phyloP scores from a whole-genome alignment of 345 rosid species.

The Boechera divaricarpa region DNA sequence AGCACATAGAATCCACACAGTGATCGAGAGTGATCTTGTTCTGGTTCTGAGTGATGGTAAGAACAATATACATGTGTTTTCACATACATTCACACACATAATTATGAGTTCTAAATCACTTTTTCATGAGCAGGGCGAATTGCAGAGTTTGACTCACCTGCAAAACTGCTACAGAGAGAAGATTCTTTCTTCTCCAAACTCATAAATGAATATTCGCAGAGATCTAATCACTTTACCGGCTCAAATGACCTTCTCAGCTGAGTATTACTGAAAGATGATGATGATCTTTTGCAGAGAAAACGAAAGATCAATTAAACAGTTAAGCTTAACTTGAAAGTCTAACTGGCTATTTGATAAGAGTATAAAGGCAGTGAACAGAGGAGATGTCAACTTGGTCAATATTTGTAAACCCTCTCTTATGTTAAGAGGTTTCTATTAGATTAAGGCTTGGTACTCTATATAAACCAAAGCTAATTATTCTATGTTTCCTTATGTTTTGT shows the following conservation, averaged over 20 bases:
- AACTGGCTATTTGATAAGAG: background rate
- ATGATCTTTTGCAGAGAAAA: slow-evolving; percentile 17
- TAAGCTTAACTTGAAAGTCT: background rate
- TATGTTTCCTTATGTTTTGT: no score
- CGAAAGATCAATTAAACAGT: slow-evolving; percentile 4
- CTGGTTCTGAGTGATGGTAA: slow-evolving; percentile 96
- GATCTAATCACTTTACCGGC: slow-evolving; percentile 63
- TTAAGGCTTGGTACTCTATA: no score
- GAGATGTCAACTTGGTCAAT: no score
- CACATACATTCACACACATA: background rate
- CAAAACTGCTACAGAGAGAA: slow-evolving; percentile 69
- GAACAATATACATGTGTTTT: slow-evolving; percentile 27
- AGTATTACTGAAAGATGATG: slow-evolving; percentile 10
- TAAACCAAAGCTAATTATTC: no score
- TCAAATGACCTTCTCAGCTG: slow-evolving; percentile 43
- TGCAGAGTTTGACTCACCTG: slow-evolving; percentile 82
- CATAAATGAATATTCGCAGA: slow-evolving; percentile 73
- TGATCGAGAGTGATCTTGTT: slow-evolving; percentile 85
- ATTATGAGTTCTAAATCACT: background rate
- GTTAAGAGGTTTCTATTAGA: no score
- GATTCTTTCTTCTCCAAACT: slow-evolving; percentile 89
- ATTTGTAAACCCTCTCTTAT: no score
- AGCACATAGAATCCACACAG: slow-evolving; percentile 94
- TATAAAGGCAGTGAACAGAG: no score
- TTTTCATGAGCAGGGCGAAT: slow-evolving; percentile 68